Conservation (phyloP, 768 basidiomycete genomes). For the Hebeloma cylindrosporum region DNA sequence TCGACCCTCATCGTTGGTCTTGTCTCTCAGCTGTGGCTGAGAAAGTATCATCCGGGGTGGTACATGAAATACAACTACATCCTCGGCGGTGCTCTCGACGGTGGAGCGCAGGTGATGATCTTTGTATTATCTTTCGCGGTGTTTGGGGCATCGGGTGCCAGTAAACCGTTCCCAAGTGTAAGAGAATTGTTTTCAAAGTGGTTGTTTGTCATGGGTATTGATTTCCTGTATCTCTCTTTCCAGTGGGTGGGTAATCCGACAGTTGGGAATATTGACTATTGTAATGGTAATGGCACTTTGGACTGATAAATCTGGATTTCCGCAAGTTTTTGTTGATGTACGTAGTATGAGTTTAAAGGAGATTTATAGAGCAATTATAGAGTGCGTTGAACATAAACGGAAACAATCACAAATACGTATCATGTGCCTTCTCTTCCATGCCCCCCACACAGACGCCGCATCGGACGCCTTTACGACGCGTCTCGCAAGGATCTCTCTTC, state of each 20-base stretch:
- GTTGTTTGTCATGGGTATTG: neutral
- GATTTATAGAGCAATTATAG: too few species aligned
- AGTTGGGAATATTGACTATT: constrained; percentile 55
- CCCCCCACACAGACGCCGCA: constrained; percentile 50
- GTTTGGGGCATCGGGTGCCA: constrained; percentile 54
- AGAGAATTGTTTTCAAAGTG: too few species aligned
- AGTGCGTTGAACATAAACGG: too few species aligned
- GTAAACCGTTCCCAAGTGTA: constrained; percentile 49
- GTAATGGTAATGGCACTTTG: constrained; percentile 58
- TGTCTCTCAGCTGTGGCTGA: constrained; percentile 59
- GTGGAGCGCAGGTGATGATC: constrained; percentile 65
- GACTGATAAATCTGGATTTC: too few species aligned
- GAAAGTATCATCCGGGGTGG: constrained; percentile 61
- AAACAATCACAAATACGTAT: too few species aligned
- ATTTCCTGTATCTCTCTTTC: neutral
- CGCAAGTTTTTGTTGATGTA: too few species aligned
- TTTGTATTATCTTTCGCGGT: constrained; percentile 66
- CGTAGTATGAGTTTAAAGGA: too few species aligned
- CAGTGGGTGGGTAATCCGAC: constrained; percentile 58
- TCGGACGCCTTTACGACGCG: constrained; percentile 81
- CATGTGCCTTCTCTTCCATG: constrained; percentile 19
- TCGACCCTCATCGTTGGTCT: constrained; percentile 53
- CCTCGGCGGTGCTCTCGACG: constrained; percentile 64
- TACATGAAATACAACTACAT: constrained; percentile 69
- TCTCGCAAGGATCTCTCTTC: constrained; percentile 90